Percentiles rank a stretch among this genome's conserved stretches.
Evolutionary conservation across 768 basidiomycete genomes (phyloP).

Genomic region (Lactifluus piperatus): DNA sequence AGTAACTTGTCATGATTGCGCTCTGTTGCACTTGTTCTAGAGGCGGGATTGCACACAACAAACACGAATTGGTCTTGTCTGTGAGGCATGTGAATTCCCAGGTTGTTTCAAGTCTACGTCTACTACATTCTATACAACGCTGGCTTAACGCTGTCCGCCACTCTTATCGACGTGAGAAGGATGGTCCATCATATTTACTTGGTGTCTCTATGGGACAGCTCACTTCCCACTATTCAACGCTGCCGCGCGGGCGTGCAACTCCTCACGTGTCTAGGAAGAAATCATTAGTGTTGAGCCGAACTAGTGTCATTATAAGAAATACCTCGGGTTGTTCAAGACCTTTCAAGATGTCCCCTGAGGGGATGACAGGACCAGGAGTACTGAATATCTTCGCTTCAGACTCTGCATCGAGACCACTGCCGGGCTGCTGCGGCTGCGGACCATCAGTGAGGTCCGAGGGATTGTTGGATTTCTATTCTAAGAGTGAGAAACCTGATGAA

Average conservation of each 20-base stretch:
- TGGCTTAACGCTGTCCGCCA: no score
- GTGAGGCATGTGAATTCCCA: no score
- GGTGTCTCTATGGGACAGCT: not conserved
- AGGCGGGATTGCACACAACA: no score
- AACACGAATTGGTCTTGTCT: no score
- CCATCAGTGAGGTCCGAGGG: constrained; percentile 37
- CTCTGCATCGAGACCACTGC: constrained; percentile 27
- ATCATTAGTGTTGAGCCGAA: no score
- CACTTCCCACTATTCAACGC: constrained; percentile 32
- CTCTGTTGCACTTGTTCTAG: no score
- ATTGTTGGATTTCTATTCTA: constrained; percentile 44
- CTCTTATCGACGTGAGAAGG: no score
- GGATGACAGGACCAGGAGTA: constrained; percentile 43
- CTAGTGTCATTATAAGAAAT: constrained; percentile 13
- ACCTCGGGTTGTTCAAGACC: constrained; percentile 41
- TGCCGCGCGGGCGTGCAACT: constrained; percentile 38
- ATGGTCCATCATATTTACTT: not conserved
- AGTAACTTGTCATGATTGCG: no score
- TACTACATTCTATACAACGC: no score
- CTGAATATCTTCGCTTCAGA: constrained; percentile 33
- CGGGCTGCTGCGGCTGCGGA: constrained; percentile 25
- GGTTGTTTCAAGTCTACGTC: no score
- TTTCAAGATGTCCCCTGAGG: constrained; percentile 33
- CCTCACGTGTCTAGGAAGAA: constrained; percentile 40
- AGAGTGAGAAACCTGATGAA: not conserved